phyloP scores from a whole-genome alignment of 768 basidiomycete genomes.

The Mycena vitilis region DNA sequence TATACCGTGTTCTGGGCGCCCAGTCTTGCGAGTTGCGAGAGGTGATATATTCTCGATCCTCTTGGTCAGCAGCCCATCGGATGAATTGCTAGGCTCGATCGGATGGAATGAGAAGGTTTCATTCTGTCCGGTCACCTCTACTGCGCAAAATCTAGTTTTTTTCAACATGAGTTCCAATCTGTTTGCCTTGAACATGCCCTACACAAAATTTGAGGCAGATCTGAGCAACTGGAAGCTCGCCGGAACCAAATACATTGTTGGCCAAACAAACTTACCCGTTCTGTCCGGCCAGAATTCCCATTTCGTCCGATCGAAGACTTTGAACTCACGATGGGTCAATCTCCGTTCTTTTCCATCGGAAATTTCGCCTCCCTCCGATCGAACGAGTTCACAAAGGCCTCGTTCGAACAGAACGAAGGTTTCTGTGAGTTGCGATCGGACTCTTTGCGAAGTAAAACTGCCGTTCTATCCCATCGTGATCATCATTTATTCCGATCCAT shows the following conservation, averaged over 20 bases:
- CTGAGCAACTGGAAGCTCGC: not conserved
- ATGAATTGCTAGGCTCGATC: not conserved
- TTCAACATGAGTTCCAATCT: not conserved
- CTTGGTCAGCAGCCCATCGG: not conserved
- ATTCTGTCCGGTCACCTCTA: not conserved
- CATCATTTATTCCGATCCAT: too few species aligned
- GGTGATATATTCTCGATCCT: conserved; percentile 7
- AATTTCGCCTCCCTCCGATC: conserved; percentile 4
- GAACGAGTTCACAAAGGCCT: not conserved
- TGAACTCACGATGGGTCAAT: not conserved
- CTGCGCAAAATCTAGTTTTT: not conserved
- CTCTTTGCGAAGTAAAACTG: too few species aligned
- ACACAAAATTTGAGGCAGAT: not conserved
- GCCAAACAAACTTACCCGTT: conserved; percentile 14
- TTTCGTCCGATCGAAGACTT: too few species aligned
- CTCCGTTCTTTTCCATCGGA: not conserved
- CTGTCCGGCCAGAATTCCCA: too few species aligned
- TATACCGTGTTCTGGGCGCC: too few species aligned
- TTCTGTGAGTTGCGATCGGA: too few species aligned
- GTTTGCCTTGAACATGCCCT: too few species aligned
- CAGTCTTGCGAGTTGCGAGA: too few species aligned
- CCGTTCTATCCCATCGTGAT: too few species aligned
- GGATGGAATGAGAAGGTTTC: not conserved
- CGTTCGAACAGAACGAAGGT: too few species aligned
- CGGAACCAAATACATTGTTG: not conserved